Evolutionary conservation across 2,329 filamentous ascomycete species (phyloP).

Genomic region (Colletotrichum falcatum): DNA sequence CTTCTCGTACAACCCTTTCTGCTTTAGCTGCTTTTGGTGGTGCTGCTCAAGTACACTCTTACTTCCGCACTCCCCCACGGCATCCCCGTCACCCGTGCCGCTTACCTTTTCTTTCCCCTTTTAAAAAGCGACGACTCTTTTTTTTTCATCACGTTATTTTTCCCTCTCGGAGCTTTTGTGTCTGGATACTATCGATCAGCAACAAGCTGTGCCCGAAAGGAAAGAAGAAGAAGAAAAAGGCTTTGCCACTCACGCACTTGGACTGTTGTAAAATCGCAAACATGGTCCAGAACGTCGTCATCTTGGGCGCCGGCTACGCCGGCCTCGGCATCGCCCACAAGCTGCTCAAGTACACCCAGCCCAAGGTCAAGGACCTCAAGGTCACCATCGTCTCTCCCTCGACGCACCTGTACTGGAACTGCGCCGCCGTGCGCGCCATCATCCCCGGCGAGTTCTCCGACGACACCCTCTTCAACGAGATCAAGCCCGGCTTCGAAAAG

Average conservation of each 20-base stretch:
- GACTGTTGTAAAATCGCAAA: background rate
- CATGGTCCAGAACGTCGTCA: constrained; percentile 53
- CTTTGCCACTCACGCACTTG: background rate
- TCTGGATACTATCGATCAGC: background rate
- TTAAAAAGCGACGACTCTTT: background rate
- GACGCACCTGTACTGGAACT: constrained; percentile 62
- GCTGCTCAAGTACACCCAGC: constrained; percentile 58
- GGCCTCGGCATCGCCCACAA: constrained; percentile 63
- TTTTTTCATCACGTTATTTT: no score
- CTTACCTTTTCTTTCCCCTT: constrained; percentile 5
- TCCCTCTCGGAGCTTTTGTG: constrained; percentile 1
- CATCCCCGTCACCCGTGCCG: constrained; percentile 15
- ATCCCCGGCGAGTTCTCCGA: constrained; percentile 60
- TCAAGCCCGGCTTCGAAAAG: constrained; percentile 59
- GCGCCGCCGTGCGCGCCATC: constrained; percentile 61
- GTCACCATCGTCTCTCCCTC: constrained; percentile 61
- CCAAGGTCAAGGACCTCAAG: constrained; percentile 51
- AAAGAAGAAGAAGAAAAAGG: background rate
- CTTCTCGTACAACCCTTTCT: background rate
- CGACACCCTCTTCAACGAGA: constrained; percentile 53
- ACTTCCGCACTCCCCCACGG: constrained; percentile 38
- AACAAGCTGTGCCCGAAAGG: background rate
- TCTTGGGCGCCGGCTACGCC: constrained; percentile 62
- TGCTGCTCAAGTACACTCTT: background rate
- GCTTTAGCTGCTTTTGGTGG: constrained; percentile 11